phyloP scores from a whole-genome alignment of 441 rosid genomes.

The Euphorbia schlechtendalii region DNA sequence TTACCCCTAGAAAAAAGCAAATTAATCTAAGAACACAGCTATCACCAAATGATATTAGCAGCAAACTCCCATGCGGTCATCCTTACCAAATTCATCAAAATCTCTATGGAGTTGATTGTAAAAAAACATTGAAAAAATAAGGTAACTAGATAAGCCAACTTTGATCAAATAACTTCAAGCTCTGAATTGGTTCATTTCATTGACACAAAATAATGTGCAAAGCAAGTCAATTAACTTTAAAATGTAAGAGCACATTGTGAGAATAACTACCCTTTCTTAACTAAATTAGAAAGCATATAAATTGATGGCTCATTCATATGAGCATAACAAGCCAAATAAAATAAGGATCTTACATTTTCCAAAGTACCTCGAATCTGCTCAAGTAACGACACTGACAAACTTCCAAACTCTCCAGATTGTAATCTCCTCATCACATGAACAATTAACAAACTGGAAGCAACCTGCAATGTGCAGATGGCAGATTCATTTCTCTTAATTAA shows the following conservation, averaged over 20 bases:
- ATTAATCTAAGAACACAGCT: background rate
- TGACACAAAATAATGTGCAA: background rate
- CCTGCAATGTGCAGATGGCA: slow-evolving; percentile 40
- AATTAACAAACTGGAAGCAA: slow-evolving; percentile 55
- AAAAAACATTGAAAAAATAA: background rate
- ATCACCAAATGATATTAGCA: no score
- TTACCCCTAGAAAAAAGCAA: no score
- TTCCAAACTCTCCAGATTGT: slow-evolving; percentile 52
- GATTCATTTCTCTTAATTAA: slow-evolving; percentile 1
- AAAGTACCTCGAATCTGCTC: slow-evolving; percentile 46
- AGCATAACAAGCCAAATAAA: slow-evolving; percentile 7
- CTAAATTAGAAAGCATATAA: background rate
- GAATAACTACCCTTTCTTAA: background rate
- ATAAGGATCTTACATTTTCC: slow-evolving; percentile 42
- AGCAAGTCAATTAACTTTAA: background rate
- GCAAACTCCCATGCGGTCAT: no score
- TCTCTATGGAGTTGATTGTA: background rate
- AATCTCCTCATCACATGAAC: slow-evolving; percentile 67
- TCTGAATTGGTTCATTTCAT: background rate
- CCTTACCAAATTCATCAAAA: no score
- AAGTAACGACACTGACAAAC: slow-evolving; percentile 57
- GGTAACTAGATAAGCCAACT: background rate
- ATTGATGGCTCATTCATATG: background rate
- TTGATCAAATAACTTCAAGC: background rate
- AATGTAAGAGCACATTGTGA: background rate